Conservation (phyloP, 192 early-diverging fungal genomes). For the Chytriomyces sp. region DNA sequence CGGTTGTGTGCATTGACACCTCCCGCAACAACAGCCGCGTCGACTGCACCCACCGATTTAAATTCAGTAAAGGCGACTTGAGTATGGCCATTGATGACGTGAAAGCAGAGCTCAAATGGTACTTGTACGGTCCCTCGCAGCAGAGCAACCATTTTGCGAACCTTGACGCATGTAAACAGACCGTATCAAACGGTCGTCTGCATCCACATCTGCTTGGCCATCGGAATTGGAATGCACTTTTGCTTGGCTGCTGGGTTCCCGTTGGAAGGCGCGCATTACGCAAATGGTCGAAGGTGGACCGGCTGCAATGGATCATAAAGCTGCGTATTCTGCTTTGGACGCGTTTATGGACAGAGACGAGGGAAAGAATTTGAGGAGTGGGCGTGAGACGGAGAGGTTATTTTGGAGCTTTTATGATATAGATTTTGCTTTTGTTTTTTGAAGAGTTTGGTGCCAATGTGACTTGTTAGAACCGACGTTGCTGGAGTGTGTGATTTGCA, state of each 20-base stretch:
- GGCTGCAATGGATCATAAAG: not conserved
- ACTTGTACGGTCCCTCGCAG: slow-evolving; percentile 5
- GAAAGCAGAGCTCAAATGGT: not conserved
- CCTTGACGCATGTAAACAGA: not conserved
- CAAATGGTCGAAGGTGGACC: not conserved
- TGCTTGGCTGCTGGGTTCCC: not conserved
- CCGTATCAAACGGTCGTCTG: not conserved
- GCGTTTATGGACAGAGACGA: not conserved
- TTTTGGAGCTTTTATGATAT: slow-evolving; percentile 13
- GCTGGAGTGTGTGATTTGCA: slow-evolving; percentile 21
- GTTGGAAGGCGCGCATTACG: not conserved
- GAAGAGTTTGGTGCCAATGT: no score
- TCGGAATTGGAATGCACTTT: not conserved
- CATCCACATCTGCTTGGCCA: not conserved
- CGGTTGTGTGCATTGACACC: not conserved
- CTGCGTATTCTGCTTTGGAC: slow-evolving; percentile 15
- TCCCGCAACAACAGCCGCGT: not conserved
- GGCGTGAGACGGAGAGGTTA: not conserved
- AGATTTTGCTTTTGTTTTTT: not conserved
- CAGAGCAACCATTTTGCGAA: slow-evolving; percentile 7
- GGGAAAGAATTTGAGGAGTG: not conserved
- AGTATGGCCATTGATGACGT: slow-evolving; percentile 5
- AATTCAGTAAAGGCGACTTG: slow-evolving; percentile 9
- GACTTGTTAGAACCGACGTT: slow-evolving; percentile 9
- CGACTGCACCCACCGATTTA: not conserved